Base-by-base conservation (phyloP, 106 monocot genomes). In the Dendrobium catenatum region DNA sequence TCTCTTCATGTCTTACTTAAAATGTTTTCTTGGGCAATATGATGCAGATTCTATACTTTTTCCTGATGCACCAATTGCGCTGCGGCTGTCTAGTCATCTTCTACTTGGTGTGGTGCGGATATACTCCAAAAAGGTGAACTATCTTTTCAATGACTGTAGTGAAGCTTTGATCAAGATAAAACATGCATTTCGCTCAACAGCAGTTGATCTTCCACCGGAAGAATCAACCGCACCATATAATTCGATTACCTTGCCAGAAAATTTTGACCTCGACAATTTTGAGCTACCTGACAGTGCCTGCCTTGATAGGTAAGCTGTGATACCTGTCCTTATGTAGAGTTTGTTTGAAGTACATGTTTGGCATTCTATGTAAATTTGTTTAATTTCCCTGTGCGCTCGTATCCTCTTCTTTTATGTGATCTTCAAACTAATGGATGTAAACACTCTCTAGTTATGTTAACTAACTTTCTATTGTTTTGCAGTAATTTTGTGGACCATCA, bases 161-260 rank as follows among this genome's bases (percentile, higher is more conserved):
- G 99, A 99, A 84, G 90, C 99, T 81, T 78, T 99, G 81, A 91
- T 99, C 78, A 93, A 93, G 84, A 87, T 95, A 83, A 99, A 95
- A 76, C 99, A 99, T 85, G 99, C 99, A n/a, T 99, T 99, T 83
- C 88, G 99, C 70, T 99, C 99, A 10, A 89, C 95, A 80, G 91
- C 89, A 41, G 99, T 99, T 82, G 99, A 99, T 85, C 95, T 99
- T 78, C 99, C 99, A 2, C 99, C 95, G 46, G 99, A 95, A 88
- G 95, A 99, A 86, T 99, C 99, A 68, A 99, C 95, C 88, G 99
- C 99, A 67, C 99, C 99, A 6, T 99, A 95, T 84, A 93, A 99
- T 88, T 99, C 99, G 20, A 99, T 99, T 79, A 99, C 99, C 79
- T 88, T 99, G 40, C 99, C 99, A 68, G 99, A 99, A 83, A 99